Conservation (phyloP, 108 stramenopile species). For the Skeletonema grethae region DNA sequence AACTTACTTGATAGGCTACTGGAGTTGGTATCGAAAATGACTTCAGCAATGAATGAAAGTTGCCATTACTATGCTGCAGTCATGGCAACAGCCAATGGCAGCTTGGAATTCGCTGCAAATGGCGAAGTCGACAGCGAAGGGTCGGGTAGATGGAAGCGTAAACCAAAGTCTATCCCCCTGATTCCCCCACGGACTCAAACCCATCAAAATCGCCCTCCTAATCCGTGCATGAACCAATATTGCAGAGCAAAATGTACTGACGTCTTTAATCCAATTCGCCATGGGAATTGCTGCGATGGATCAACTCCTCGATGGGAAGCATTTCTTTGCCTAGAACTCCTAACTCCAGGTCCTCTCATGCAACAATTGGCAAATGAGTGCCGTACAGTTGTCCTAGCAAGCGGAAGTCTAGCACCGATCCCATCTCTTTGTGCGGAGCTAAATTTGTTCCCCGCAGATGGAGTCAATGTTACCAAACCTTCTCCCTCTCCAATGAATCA, state of each 20-base stretch:
- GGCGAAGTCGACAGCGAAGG: conserved; percentile 25
- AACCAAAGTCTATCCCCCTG: conserved; percentile 55
- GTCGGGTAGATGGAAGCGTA: conserved; percentile 34
- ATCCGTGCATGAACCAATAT: conserved; percentile 40
- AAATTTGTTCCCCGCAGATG: conserved; percentile 42
- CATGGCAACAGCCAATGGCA: conserved; percentile 60
- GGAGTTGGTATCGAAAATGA: conserved; percentile 44
- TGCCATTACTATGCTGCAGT: conserved; percentile 61
- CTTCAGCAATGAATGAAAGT: conserved; percentile 20
- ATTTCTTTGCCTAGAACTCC: conserved; percentile 57
- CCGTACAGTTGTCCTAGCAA: conserved; percentile 68
- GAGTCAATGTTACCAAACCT: not conserved
- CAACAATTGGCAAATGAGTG: conserved; percentile 52
- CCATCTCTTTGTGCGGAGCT: conserved; percentile 76
- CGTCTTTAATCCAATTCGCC: conserved; percentile 43
- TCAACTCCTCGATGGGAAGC: conserved; percentile 65
- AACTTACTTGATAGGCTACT: conserved; percentile 42
- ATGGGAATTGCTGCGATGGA: conserved; percentile 68
- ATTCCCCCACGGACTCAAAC: conserved; percentile 44
- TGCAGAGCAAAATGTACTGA: conserved; percentile 39
- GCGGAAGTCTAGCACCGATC: conserved; percentile 73
- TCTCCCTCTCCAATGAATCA: conserved; percentile 1
- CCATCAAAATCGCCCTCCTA: conserved; percentile 39
- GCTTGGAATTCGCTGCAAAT: conserved; percentile 57
- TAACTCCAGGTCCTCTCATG: conserved; percentile 66